phyloP scores from a whole-genome alignment of 768 basidiomycete genomes.

The Postia placenta region DNA sequence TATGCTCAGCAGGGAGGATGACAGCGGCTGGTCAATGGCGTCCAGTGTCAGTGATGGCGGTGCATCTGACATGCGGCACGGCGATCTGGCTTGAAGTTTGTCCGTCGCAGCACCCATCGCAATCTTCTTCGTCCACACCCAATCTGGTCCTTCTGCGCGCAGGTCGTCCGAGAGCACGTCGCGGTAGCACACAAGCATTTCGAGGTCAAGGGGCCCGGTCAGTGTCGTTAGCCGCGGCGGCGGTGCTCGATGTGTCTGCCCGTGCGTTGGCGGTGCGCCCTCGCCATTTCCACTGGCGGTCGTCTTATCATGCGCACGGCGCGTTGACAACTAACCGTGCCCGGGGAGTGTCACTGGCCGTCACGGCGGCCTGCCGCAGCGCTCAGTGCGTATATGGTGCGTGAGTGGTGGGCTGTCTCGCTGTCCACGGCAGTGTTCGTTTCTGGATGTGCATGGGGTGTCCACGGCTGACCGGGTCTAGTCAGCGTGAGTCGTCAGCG shows the following conservation, averaged over 20 bases:
- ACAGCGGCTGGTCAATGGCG: constrained; percentile 8
- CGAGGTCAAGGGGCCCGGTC: constrained; percentile 63
- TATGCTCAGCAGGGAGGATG: constrained; percentile 12
- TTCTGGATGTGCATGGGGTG: too few relatives aligned
- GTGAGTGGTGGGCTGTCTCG: too few relatives aligned
- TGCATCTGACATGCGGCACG: constrained; percentile 1
- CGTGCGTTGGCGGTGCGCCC: too few relatives aligned
- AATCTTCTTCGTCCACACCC: constrained; percentile 57
- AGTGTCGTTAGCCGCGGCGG: constrained; percentile 60
- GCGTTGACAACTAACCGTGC: too few relatives aligned
- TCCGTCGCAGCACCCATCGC: constrained; percentile 71
- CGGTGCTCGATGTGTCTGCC: constrained; percentile 57
- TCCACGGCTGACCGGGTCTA: too few relatives aligned
- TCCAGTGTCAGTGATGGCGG: constrained; percentile 13
- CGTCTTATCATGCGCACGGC: too few relatives aligned
- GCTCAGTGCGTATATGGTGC: too few relatives aligned
- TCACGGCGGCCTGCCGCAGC: too few relatives aligned
- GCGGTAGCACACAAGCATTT: constrained; percentile 68
- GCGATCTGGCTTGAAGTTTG: constrained; percentile 32
- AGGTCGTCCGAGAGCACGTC: constrained; percentile 72
- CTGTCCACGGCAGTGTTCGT: too few relatives aligned
- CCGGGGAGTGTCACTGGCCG: too few relatives aligned
- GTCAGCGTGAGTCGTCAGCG: too few relatives aligned
- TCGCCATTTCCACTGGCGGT: too few relatives aligned
- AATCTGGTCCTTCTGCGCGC: constrained; percentile 59